A percentile compares a stretch with the other conserved stretches of the same genome.
Evolutionary conservation across 2,329 filamentous ascomycete genomes (phyloP).

Genomic region (Fusarium domesticum): DNA sequence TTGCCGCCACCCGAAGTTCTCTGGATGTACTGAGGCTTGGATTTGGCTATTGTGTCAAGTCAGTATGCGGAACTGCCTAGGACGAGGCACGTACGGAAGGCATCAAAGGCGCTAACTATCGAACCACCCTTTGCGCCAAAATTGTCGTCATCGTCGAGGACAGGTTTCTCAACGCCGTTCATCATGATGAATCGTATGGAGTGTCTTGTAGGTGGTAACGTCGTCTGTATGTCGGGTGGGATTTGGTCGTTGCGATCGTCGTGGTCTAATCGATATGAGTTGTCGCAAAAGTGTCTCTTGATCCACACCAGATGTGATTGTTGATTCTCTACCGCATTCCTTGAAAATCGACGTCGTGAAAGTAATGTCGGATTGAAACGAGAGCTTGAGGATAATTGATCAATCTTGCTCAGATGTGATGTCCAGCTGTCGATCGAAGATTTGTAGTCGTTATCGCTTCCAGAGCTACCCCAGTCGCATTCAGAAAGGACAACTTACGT

Average conservation of each 20-base stretch:
- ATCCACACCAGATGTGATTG: conserved; percentile 20
- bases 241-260: conserved; percentile 12
- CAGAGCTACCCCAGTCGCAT: conserved; percentile 16
- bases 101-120: conserved; percentile 87
- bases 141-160: conserved; percentile 69
- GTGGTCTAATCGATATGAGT: neutral
- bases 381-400: no score
- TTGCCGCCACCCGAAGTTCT: conserved; percentile 83
- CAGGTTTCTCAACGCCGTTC: conserved; percentile 72
- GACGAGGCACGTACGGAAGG: conserved; percentile 69
- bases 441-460: conserved; percentile 15
- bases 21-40: conserved; percentile 88
- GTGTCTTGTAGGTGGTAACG: conserved; percentile 1
- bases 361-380: conserved; percentile 13
- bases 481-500: conserved; percentile 31
- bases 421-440: conserved; percentile 8
- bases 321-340: conserved; percentile 23
- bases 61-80: conserved; percentile 7
- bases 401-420: conserved; percentile 5
- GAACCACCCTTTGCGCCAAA: conserved; percentile 68
- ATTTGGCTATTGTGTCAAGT: conserved; percentile 68
- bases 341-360: conserved; percentile 5
- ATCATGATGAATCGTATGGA: conserved; percentile 44
- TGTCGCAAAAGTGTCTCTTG: conserved; percentile 19
- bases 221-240: neutral